Evolutionary conservation across 2,329 filamentous ascomycete genomes (phyloP).

Genomic region (Aspergillus glaucus): DNA sequence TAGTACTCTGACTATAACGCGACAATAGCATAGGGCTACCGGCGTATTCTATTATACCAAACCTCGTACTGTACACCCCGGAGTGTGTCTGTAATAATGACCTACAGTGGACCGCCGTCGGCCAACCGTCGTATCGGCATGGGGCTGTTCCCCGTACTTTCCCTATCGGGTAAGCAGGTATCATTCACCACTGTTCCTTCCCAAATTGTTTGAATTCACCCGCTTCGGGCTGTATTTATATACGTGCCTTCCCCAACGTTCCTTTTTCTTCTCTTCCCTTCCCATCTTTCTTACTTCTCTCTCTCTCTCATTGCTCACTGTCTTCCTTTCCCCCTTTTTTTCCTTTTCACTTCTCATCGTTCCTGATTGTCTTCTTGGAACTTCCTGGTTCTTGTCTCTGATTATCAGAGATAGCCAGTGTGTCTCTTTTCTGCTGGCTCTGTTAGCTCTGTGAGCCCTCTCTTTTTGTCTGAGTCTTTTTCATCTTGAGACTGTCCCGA

Average conservation of each 20-base stretch:
- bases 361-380: background rate
- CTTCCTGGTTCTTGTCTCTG: too few species aligned
- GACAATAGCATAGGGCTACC: too few species aligned
- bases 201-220: background rate
- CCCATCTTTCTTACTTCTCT: conserved; percentile 2
- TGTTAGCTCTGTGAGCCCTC: too few species aligned
- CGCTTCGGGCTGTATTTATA: background rate
- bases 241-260: conserved; percentile 6
- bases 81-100: background rate
- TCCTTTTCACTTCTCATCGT: background rate
- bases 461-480: too few species aligned
- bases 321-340: background rate
- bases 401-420: too few species aligned
- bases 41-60: too few species aligned
- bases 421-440: too few species aligned
- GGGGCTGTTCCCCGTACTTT: conserved; percentile 5
- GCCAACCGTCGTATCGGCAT: background rate
- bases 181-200: too few species aligned
- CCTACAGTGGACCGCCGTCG: background rate
- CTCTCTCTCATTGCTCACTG: background rate
- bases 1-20: too few species aligned
- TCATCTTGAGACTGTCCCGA: too few species aligned
- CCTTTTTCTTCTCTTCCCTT: conserved; percentile 1
- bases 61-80: background rate
- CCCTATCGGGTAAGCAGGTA: conserved; percentile 5